Conservation (phyloP, 2,329 filamentous ascomycete genomes). For the Fusarium sp. region DNA sequence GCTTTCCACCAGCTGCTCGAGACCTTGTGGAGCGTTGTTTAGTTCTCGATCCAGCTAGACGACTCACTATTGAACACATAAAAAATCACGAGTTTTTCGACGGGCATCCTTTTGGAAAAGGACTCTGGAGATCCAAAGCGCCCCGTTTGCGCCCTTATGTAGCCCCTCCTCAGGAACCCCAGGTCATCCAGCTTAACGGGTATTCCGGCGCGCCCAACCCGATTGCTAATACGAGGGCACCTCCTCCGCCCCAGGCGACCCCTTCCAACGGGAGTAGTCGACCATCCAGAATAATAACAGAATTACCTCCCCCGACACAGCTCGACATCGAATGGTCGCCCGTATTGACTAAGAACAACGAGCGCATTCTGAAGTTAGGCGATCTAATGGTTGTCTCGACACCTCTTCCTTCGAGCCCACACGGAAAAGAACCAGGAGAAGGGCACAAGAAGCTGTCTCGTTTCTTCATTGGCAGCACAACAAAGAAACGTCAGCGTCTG, state of each 20-base stretch:
- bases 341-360: slow-evolving; percentile 90
- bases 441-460: slow-evolving; percentile 90
- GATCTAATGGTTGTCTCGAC: slow-evolving; percentile 89
- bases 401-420: slow-evolving; percentile 81
- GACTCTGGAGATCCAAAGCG: slow-evolving; percentile 90
- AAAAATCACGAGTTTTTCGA: slow-evolving; percentile 97
- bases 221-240: slow-evolving; percentile 50
- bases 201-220: slow-evolving; percentile 54
- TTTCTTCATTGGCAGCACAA: slow-evolving; percentile 92
- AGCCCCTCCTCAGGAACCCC: slow-evolving; percentile 81
- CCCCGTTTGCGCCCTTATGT: slow-evolving; percentile 89
- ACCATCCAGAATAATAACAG: slow-evolving; percentile 89
- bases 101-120: slow-evolving; percentile 85
- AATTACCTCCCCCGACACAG: slow-evolving; percentile 95
- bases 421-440: slow-evolving; percentile 79
- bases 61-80: slow-evolving; percentile 94
- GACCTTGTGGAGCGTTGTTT: slow-evolving; percentile 93
- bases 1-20: slow-evolving; percentile 87
- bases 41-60: slow-evolving; percentile 86
- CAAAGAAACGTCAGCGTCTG: slow-evolving; percentile 92
- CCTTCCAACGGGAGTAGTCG: slow-evolving; percentile 66
- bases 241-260: slow-evolving; percentile 56
- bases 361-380: slow-evolving; percentile 93
- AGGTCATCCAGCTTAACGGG: slow-evolving; percentile 81
- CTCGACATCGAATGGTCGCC: slow-evolving; percentile 99